Base-by-base conservation (phyloP, 306 rosid species). In the Fagus crenata region DNA sequence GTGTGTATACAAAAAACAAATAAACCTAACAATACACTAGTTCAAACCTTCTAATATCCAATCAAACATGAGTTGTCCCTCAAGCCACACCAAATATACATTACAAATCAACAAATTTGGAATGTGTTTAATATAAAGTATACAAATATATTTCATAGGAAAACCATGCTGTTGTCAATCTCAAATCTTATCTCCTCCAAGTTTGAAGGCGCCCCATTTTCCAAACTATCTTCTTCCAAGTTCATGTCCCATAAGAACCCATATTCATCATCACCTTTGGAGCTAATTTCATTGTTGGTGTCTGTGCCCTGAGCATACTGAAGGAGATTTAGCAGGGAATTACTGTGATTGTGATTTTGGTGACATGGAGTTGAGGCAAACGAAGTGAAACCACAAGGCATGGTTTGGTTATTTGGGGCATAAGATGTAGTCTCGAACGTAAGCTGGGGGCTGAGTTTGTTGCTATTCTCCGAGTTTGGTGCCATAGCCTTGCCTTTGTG, bases 221-320 rank as follows among this genome's bases (percentile, higher is more conserved):
- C 91, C 67, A 87, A 84, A 82, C 89, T 77, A 39, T 74, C 80
- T 42, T 90, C 92, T 69, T 89, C 91, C 37, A 91, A 53, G 46
- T 89, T 91, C 92, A 89, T 87, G 72, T 89, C 91, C 99, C 99
- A 96, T 58, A 92, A 8, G 77, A 85, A 88, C 3, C 89, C 99
- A 83, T 88, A 87, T 1, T 86, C 97, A 31, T 76, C 90, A 12
- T 89, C 88, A 61, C 84, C 85, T 76, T 84, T 87, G 14, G 89
- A 75, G 78, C 73, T 87, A 42, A 69, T 76, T 51, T 84, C 88
- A 6, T 83, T 78, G 72, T 72, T 70, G 51, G 55, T 78, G 82
- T 71, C 74, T 74, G 89, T 73, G 56, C 80, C 90, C 53, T 49
- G 71, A n/a, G 92, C 85, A 63, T 79, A 76, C 1, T 92, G 92